Conservation (phyloP, 768 basidiomycete species). For the Gloeostereum incarnatum region DNA sequence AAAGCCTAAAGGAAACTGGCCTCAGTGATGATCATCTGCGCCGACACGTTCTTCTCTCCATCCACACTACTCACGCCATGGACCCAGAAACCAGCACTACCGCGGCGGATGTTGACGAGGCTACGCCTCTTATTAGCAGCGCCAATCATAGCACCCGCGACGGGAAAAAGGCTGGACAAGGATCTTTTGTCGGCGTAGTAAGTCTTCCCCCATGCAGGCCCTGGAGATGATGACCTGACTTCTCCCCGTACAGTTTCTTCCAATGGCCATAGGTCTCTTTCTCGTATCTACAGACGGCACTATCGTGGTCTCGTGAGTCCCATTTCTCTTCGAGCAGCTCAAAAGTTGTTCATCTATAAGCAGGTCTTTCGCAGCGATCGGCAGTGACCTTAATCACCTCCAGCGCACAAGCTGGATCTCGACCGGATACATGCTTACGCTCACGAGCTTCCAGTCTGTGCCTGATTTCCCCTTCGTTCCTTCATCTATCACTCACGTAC, state of each 20-base stretch:
- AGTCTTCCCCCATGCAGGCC: slow-evolving; percentile 4
- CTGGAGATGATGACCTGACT: slow-evolving; percentile 9
- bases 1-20: too few relatives aligned
- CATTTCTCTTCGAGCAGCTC: slow-evolving; percentile 4
- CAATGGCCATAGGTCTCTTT: slow-evolving; percentile 39
- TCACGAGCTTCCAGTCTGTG: slow-evolving; percentile 54
- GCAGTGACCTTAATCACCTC: slow-evolving; percentile 49
- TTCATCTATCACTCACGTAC: background rate
- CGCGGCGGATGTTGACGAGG: too few relatives aligned
- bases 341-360: background rate
- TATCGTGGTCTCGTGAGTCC: slow-evolving; percentile 40
- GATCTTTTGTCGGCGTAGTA: background rate
- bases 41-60: too few relatives aligned
- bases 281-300: slow-evolving; percentile 40
- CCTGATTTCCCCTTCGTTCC: background rate
- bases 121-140: slow-evolving; percentile 20
- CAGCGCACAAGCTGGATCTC: slow-evolving; percentile 63
- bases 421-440: slow-evolving; percentile 51
- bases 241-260: slow-evolving; percentile 19
- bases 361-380: slow-evolving; percentile 42
- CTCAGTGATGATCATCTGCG: too few relatives aligned
- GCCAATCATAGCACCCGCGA: slow-evolving; percentile 8
- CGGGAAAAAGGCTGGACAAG: slow-evolving; percentile 1
- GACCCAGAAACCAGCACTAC: too few relatives aligned
- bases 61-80: too few relatives aligned